Conservation (phyloP, 192 early-diverging fungal species). For the Backusella psychrophila region DNA sequence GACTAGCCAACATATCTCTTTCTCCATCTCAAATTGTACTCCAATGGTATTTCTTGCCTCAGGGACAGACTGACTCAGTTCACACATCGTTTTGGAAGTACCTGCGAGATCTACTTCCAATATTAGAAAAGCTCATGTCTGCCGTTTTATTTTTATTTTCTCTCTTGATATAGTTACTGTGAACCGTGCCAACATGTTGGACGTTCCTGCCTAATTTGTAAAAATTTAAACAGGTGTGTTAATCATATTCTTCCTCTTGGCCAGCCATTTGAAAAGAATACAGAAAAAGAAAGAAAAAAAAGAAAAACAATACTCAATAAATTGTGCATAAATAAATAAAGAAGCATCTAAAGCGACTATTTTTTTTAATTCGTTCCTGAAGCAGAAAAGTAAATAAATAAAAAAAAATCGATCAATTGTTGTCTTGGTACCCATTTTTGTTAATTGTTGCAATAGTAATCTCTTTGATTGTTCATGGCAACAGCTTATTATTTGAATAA, state of each 20-base stretch:
- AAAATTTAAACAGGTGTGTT: constrained; percentile 52
- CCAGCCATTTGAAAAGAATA: constrained; percentile 26
- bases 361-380: background rate
- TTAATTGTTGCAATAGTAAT: background rate
- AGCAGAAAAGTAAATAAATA: background rate
- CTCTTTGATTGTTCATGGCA: background rate
- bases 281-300: background rate
- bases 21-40: background rate
- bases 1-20: background rate
- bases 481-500: background rate
- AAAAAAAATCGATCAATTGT: background rate
- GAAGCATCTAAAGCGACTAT: background rate
- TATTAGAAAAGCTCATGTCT: constrained; percentile 3
- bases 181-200: constrained; percentile 46
- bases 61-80: constrained; percentile 35
- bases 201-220: constrained; percentile 62
- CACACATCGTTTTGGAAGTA: background rate
- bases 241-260: constrained; percentile 49
- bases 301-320: background rate
- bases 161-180: constrained; percentile 22
- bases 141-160: background rate
- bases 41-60: constrained; percentile 50
- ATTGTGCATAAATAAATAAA: background rate
- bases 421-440: background rate
- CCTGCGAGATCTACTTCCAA: background rate